A percentile compares a stretch with the other conserved stretches of the same genome.
Evolutionary conservation across 768 basidiomycete genomes (phyloP).

Genomic region (Cystoderma amianthinum): DNA sequence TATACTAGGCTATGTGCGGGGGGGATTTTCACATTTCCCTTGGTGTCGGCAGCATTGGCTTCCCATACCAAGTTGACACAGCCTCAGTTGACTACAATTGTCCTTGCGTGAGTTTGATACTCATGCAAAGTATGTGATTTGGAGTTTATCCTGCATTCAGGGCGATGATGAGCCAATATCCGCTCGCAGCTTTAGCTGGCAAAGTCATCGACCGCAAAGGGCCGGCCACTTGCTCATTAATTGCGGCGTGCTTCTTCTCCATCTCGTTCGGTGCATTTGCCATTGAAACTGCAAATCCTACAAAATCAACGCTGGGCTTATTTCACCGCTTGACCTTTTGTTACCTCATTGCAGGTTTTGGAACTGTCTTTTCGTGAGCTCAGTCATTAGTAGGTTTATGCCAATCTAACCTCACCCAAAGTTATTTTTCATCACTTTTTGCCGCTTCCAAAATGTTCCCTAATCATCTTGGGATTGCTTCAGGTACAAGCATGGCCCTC

Average conservation of each 20-base stretch:
- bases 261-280: slow-evolving; percentile 60
- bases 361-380: slow-evolving; percentile 66
- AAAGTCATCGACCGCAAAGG: slow-evolving; percentile 63
- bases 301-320: slow-evolving; percentile 29
- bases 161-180: slow-evolving; percentile 82
- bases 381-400: background rate
- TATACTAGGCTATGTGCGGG: slow-evolving; percentile 65
- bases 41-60: slow-evolving; percentile 60
- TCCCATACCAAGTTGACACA: slow-evolving; percentile 59
- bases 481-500: slow-evolving; percentile 61
- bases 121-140: background rate
- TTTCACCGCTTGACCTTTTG: slow-evolving; percentile 47
- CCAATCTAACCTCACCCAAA: slow-evolving; percentile 7
- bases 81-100: slow-evolving; percentile 73
- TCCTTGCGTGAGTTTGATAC: slow-evolving; percentile 51
- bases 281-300: slow-evolving; percentile 39
- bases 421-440: slow-evolving; percentile 71
- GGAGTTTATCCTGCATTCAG: slow-evolving; percentile 25
- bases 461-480: slow-evolving; percentile 53
- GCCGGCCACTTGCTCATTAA: slow-evolving; percentile 59
- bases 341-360: slow-evolving; percentile 62
- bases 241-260: slow-evolving; percentile 52
- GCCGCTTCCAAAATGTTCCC: slow-evolving; percentile 70
- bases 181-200: slow-evolving; percentile 63
- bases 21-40: slow-evolving; percentile 75